Conservation (phyloP, 441 rosid genomes). For the Gossypium davidsonii region DNA sequence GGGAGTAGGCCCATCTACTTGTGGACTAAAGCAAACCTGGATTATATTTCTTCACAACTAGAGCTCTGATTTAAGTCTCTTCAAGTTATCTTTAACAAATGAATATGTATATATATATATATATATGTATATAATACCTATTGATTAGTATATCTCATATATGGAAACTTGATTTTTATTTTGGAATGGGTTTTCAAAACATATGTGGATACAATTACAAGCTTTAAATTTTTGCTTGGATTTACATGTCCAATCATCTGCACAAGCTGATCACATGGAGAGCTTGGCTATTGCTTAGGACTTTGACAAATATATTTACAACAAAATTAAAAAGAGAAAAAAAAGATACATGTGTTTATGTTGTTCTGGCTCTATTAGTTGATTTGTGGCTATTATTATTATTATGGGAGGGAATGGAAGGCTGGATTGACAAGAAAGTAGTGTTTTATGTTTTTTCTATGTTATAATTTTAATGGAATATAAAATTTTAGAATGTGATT, state of each 20-base stretch:
- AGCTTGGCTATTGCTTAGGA: neutral
- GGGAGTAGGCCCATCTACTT: conserved; percentile 27
- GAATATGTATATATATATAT: neutral
- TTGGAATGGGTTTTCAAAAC: neutral
- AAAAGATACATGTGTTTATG: too few relatives aligned
- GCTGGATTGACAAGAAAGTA: too few relatives aligned
- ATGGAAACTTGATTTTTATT: neutral
- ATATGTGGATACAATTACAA: neutral
- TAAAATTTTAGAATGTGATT: too few relatives aligned
- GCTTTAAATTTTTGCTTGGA: neutral
- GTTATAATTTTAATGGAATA: too few relatives aligned
- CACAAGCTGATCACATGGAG: neutral
- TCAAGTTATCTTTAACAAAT: neutral
- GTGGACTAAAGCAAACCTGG: conserved; percentile 2
- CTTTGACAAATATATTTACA: neutral
- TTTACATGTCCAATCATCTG: neutral
- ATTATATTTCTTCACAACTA: neutral
- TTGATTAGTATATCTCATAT: neutral
- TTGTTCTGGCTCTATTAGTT: too few relatives aligned
- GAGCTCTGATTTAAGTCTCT: neutral
- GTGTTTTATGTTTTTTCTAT: too few relatives aligned
- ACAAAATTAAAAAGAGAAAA: too few relatives aligned
- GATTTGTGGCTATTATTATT: too few relatives aligned
- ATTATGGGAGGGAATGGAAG: too few relatives aligned
- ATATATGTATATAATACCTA: neutral